Evolutionary conservation across 1,284 basidiomycete species (phyloP).

Genomic region (Cerioporus squamosus): DNA sequence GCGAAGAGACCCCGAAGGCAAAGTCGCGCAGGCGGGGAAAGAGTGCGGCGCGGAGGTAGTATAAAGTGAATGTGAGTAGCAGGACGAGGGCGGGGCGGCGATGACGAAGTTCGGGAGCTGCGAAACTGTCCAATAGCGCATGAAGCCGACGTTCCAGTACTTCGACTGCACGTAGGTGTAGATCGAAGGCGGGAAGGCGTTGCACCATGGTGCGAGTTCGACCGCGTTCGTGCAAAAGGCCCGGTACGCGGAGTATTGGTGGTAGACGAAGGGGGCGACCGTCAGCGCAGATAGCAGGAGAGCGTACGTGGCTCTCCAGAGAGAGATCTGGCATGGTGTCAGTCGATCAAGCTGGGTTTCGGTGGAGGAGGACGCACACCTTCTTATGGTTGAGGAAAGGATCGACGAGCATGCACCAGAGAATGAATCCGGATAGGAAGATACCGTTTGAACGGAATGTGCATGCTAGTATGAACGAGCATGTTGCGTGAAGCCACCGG

Average conservation of each 20-base stretch:
- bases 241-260: constrained; percentile 70
- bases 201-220: constrained; percentile 64
- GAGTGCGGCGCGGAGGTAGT: constrained; percentile 37
- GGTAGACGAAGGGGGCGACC: constrained; percentile 66
- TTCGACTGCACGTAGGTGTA: constrained; percentile 85
- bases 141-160: constrained; percentile 90
- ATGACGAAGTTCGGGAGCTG: constrained; percentile 92
- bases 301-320: constrained; percentile 38
- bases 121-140: constrained; percentile 84
- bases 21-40: constrained; percentile 22
- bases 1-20: constrained; percentile 11
- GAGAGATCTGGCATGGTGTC: constrained; percentile 36
- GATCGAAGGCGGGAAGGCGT: constrained; percentile 59
- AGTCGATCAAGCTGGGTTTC: constrained; percentile 4
- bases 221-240: constrained; percentile 1
- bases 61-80: constrained; percentile 48
- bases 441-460: constrained; percentile 85
- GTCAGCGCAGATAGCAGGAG: constrained; percentile 49
- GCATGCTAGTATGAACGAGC: constrained; percentile 70
- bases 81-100: constrained; percentile 72
- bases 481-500: constrained; percentile 57
- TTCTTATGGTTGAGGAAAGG: constrained; percentile 47
- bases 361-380: constrained; percentile 29
- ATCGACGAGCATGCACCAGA: constrained; percentile 68
- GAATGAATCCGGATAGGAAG: constrained; percentile 73